These are phyloP conservation scores for Starmerella bombicola DNA, from an alignment of 805 yeast genomes.

Conservation along the genomic window DNA sequence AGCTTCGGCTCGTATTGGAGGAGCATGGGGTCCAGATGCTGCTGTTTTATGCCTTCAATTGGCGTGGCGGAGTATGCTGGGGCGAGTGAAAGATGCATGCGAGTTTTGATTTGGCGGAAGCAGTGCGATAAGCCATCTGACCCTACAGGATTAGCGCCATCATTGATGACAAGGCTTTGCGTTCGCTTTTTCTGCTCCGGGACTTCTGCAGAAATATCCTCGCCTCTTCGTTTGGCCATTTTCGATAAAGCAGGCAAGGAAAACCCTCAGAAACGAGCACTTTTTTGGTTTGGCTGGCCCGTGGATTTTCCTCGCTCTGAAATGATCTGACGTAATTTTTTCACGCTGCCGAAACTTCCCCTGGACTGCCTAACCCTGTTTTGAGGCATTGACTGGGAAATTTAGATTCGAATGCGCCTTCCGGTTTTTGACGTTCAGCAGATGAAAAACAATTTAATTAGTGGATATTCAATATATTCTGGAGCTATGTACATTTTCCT, in stretches of 20 bases:
- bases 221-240: slow-evolving; percentile 19
- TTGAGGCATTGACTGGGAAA: no score
- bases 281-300: no score
- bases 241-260: no score
- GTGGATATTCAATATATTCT: no score
- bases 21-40: slow-evolving; percentile 79
- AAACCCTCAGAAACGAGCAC: no score
- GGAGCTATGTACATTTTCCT: no score
- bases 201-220: slow-evolving; percentile 6
- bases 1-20: slow-evolving; percentile 67
- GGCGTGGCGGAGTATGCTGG: slow-evolving; percentile 65
- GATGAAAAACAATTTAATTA: no score
- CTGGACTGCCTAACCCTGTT: no score
- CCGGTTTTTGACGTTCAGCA: no score
- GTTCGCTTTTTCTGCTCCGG: slow-evolving; percentile 15
- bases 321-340: slow-evolving; percentile 16
- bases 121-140: slow-evolving; percentile 40
- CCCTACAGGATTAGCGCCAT: slow-evolving; percentile 22
- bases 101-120: slow-evolving; percentile 47
- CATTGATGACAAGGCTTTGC: slow-evolving; percentile 12
- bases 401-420: no score
- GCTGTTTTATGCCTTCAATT: slow-evolving; percentile 64
- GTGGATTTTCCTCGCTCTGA: neutral
- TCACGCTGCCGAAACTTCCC: no score
- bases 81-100: slow-evolving; percentile 74